Evolutionary conservation across 352 stramenopile species (phyloP).

Genomic region (Globisporangium nagaii): DNA sequence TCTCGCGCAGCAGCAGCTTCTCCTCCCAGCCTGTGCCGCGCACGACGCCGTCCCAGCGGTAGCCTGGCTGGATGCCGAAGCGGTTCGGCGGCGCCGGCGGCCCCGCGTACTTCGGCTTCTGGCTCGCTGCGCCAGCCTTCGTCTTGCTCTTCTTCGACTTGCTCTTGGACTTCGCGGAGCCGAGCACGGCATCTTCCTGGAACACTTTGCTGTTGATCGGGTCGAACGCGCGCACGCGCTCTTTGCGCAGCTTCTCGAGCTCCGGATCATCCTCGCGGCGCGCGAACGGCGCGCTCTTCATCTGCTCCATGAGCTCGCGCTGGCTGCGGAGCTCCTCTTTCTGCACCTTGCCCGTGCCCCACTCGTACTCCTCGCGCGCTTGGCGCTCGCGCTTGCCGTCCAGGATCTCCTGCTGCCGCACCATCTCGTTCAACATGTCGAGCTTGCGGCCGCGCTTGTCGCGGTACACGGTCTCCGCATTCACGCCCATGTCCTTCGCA

Average conservation of each 20-base stretch:
- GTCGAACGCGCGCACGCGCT: constrained; percentile 66
- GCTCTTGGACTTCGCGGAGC: constrained; percentile 29
- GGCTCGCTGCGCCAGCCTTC: constrained; percentile 12
- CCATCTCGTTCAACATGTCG: constrained; percentile 83
- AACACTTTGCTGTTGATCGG: constrained; percentile 77
- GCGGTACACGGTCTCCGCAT: constrained; percentile 80
- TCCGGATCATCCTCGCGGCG: constrained; percentile 65
- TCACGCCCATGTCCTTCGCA: constrained; percentile 59
- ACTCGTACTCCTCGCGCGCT: constrained; percentile 78
- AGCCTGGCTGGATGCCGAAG: constrained; percentile 92
- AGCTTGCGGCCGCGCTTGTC: constrained; percentile 80
- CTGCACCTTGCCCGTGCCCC: constrained; percentile 77
- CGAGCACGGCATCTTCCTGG: constrained; percentile 43
- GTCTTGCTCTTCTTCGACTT: constrained; percentile 42
- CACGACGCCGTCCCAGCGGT: constrained; percentile 98
- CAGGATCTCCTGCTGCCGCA: constrained; percentile 72
- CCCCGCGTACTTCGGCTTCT: constrained; percentile 63
- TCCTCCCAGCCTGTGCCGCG: constrained; percentile 95
- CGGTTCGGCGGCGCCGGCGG: constrained; percentile 72
- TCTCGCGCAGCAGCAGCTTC: constrained; percentile 85
- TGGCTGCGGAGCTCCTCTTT: constrained; percentile 61
- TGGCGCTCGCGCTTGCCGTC: constrained; percentile 75
- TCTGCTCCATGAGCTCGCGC: constrained; percentile 54
- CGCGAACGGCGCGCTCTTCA: constrained; percentile 62
- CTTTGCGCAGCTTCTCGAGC: constrained; percentile 52